Base-by-base conservation (phyloP, 495 filamentous ascomycete genomes). In the Neurospora sp. region DNA sequence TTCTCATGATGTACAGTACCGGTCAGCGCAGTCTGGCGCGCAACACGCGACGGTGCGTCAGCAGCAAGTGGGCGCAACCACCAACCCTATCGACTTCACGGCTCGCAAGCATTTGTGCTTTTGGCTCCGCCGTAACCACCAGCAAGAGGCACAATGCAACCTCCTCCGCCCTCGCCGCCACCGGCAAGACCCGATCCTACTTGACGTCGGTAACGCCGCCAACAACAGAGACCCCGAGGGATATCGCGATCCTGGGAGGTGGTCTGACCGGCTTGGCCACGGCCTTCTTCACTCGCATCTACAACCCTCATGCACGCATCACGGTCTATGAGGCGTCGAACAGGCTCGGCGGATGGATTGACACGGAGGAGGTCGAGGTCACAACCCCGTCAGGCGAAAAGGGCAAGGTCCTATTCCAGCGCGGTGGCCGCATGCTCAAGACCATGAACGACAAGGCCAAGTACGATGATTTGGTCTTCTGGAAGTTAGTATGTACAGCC, bases 211-310 rank as follows among this genome's bases (percentile, higher is more conserved):
- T 72, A 62, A 31, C 54, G 54, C 14, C 12, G 5, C 54, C 54
- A 35, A 62, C 14, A 16, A 9, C 27, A 62, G 74, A 70, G 41
- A 70, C 72, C 49, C 77, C 80, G 20, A 84, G 84, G 75, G 79
- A 88, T 76, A 88, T 92, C 75, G 94, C 92, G 44, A 86, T 97
- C 20, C 81, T 97, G 16, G 96, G 96, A 42, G 95, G 90, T 72
- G 96, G 96, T 70, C 92, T 99, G 78, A 96, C 95, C 18, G 96
- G 96, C 42, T 88, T 99, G 70, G 88, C 93, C 38, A 87, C 89
- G 41, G 95, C 95, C 23, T 93, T 90, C 83, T 92, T 91, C 79
- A 83, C 97, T 18, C 79, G 88, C 7, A 87, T 87, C 62, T 80
- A 87, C 71, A 81, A 90, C 5, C 87, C 90, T 20, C 40, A 82